Evolutionary conservation across 176 grass and related monocot species (phyloP).

Genomic region (Phragmites australis): DNA sequence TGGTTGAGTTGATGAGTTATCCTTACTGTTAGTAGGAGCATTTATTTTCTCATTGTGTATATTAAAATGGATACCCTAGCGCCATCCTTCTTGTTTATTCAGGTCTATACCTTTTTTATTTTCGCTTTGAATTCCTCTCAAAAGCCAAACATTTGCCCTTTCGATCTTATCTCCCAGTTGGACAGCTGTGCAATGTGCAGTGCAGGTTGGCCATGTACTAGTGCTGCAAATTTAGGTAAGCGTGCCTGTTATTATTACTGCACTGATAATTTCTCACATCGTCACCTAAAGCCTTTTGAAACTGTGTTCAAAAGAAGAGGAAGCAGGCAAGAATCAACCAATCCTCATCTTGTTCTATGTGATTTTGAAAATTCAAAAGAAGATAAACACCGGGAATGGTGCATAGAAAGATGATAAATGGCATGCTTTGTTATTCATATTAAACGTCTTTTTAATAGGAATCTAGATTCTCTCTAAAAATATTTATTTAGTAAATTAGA

Average conservation of each 20-base stretch:
- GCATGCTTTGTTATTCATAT: constrained; percentile 6
- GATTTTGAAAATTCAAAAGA: constrained; percentile 13
- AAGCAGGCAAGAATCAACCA: not conserved
- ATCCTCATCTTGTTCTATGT: not conserved
- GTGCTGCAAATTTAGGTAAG: constrained; percentile 20
- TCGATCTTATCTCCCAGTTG: constrained; percentile 12
- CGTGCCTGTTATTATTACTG: constrained; percentile 4
- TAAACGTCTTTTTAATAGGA: too few relatives aligned
- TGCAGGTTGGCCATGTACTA: not conserved
- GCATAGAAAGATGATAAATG: constrained; percentile 21
- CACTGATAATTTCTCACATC: not conserved
- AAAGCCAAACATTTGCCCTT: not conserved
- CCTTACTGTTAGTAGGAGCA: too few relatives aligned
- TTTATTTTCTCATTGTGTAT: too few relatives aligned
- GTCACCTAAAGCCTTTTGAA: not conserved
- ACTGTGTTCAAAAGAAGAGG: not conserved
- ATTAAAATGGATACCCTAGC: too few relatives aligned
- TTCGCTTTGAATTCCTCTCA: constrained; percentile 14
- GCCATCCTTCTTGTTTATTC: too few relatives aligned
- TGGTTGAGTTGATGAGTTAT: too few relatives aligned
- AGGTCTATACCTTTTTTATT: too few relatives aligned
- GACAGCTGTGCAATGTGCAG: constrained; percentile 27
- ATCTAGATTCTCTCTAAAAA: too few relatives aligned
- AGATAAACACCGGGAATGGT: not conserved
- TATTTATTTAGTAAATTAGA: too few relatives aligned